These are phyloP conservation scores for Salinomyces thailandicus DNA, from an alignment of 2,329 filamentous ascomycete genomes.

Conservation along the genomic window DNA sequence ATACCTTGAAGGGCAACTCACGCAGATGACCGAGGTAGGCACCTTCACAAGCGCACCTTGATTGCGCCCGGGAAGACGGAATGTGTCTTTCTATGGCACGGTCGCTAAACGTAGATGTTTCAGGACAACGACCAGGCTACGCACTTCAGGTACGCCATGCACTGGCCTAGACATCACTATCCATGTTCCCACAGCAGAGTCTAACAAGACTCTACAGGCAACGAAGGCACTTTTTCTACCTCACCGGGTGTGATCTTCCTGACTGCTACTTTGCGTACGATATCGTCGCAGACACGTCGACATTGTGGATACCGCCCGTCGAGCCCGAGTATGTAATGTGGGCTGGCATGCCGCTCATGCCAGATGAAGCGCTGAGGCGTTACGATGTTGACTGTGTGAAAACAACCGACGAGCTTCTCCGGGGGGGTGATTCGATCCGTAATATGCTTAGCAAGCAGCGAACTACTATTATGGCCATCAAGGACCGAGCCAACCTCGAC, in stretches of 20 bases:
- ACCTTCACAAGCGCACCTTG: background rate
- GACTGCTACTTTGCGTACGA: constrained; percentile 81
- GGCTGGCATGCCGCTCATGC: constrained; percentile 78
- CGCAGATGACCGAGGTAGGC: constrained; percentile 58
- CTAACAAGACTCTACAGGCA: constrained; percentile 10
- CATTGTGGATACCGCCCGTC: constrained; percentile 83
- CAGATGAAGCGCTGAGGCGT: constrained; percentile 57
- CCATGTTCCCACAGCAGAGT: background rate
- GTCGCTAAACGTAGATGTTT: too few species aligned
- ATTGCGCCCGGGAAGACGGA: too few species aligned
- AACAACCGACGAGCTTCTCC: constrained; percentile 55
- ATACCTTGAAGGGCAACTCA: constrained; percentile 79
- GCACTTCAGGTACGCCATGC: constrained; percentile 57
- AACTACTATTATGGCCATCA: constrained; percentile 58
- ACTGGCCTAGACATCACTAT: background rate
- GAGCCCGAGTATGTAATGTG: constrained; percentile 87
- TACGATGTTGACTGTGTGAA: constrained; percentile 48
- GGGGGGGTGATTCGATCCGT: constrained; percentile 48
- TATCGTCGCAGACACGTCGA: constrained; percentile 60
- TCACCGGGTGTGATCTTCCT: constrained; percentile 73
- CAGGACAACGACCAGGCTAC: constrained; percentile 72
- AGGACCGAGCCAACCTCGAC: constrained; percentile 51
- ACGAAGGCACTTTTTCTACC: constrained; percentile 78
- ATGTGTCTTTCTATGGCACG: too few species aligned
- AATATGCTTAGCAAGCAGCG: constrained; percentile 30